Base-by-base conservation (phyloP, 73 alveolate genomes). In the Symbiodinium natans region DNA sequence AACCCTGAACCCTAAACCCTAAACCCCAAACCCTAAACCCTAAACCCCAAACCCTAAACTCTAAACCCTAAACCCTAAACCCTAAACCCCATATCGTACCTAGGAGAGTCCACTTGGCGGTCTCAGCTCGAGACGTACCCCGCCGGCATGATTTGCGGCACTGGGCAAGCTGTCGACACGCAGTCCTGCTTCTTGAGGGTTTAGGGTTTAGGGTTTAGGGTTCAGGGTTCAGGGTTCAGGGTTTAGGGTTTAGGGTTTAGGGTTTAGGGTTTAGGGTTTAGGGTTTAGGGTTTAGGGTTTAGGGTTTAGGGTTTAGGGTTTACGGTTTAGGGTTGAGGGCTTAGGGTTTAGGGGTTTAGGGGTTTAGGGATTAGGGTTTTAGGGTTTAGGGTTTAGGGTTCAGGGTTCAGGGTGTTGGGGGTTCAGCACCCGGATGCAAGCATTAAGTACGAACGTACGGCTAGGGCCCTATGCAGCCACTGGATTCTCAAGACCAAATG, bases 101-200 rank as follows among this genome's bases (percentile, higher is more conserved):
- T n/a, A n/a, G n/a, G n/a, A n/a, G n/a, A n/a, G n/a, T n/a, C n/a
- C n/a, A n/a, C n/a, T n/a, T n/a, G n/a, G n/a, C n/a, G n/a, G n/a
- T n/a, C 59, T 46, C 21, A 46, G 59, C 21, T 13, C 59, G 46
- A 41, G 38, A 33, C 93, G 34, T 85, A 85, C 13, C 93, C 93
- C 33, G 33, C 93, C 54, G 93, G 93, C 93, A 85, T 31, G 42
- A 85, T 38, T 21, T 38, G 80, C 3, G 93, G 93, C n/a, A 85
- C 46, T 52, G 93, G 93, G 46, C 93, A 85, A 8, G 93, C 93
- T 15, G 93, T 46, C 25, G 93, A 85, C 34, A 85, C 36, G 82
- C 93, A 85, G 25, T 11, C 82, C 93, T 83, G 92, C 75, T 7
- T 17, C 15, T 33, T 10, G 8, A 21, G 46, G 46, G 19, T 56